phyloP scores from a whole-genome alignment of 2,329 filamentous ascomycete species.

The Erysiphe neolycopersici region DNA sequence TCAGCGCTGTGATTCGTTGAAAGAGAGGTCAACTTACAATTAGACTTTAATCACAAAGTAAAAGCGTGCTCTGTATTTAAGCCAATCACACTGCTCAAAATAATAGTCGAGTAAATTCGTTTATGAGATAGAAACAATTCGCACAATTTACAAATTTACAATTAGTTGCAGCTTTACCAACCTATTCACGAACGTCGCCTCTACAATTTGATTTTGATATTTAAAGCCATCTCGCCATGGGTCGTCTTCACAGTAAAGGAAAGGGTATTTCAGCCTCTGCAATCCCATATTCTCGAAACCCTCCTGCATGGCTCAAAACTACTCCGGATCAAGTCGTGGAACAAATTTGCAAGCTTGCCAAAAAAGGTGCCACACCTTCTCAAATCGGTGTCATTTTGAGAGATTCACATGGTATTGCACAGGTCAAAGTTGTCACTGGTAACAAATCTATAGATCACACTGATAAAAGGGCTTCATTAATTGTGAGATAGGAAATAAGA shows the following conservation, averaged over 20 bases:
- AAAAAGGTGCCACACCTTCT: constrained; percentile 94
- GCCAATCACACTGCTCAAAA: too few relatives aligned
- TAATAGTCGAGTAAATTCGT: too few relatives aligned
- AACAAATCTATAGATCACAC: constrained; percentile 17
- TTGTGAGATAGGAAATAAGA: constrained; percentile 68
- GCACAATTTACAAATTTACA: too few relatives aligned
- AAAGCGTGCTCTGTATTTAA: too few relatives aligned
- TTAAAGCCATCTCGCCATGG: constrained; percentile 25
- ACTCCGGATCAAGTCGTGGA: constrained; percentile 96
- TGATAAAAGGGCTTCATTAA: constrained; percentile 3
- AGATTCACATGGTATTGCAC: constrained; percentile 93
- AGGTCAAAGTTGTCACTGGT: constrained; percentile 95
- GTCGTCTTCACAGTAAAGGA: constrained; percentile 97
- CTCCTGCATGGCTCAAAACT: constrained; percentile 95
- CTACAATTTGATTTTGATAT: too few relatives aligned
- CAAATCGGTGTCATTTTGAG: constrained; percentile 98
- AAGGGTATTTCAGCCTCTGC: constrained; percentile 96
- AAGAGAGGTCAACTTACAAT: too few relatives aligned
- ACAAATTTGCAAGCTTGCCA: constrained; percentile 96
- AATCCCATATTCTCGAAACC: constrained; percentile 82
- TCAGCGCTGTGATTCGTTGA: too few relatives aligned
- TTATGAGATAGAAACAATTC: too few relatives aligned
- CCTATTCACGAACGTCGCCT: too few relatives aligned
- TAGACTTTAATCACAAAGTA: too few relatives aligned
- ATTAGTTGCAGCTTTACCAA: too few relatives aligned